Evolutionary conservation across 345 rosid species (phyloP), one percentile per base, ranked within the genome.

Genomic region (Salix caprea): DNA sequence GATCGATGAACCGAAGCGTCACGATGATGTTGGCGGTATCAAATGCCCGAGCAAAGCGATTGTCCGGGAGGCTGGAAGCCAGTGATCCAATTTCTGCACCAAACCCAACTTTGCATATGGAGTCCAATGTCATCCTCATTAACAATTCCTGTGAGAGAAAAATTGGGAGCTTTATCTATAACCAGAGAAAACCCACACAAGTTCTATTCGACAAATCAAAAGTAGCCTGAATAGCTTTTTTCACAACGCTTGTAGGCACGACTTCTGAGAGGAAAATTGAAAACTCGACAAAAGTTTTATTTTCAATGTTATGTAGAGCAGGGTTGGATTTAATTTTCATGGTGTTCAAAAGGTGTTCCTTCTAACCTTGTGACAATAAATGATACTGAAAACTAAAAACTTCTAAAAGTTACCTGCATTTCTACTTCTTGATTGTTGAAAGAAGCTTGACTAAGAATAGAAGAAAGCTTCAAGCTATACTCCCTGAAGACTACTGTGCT

Each of bases 81-180:
- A 93, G 69, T 37, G 97, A 89, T 75, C 99, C 97, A 62, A 93
- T 89, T 77, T 95, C 96, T 18, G 91, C 99, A 50, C 99, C 97
- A 80, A 92, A 95, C 56, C 99, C 99, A 54, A 95, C 97, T 79
- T 91, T 92, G 83, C 97, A 95, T 80, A 92, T 95, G 26, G 97
- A 95, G 82, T 91, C 99, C 76, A 90, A 74, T 8, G 99, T 93
- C 99, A 95, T 88, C 86, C 97, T 89, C 97, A 91, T 92, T 78
- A 92, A 72, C 76, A 93, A 66, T 61, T 91, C 97, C 99, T 95
- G 42, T 1, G 66, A 61, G 70, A 70, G 37, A 52, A 19, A 56
- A 68, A 24, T 34, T 50, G 39, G 40, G 39, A 36, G 58, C 58
- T 7, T 21, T 15, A 28, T 39, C 11, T 19, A 34, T 6, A 13